Conservation (phyloP, 164 flowering plant species). For the Liquidambar formosana region DNA sequence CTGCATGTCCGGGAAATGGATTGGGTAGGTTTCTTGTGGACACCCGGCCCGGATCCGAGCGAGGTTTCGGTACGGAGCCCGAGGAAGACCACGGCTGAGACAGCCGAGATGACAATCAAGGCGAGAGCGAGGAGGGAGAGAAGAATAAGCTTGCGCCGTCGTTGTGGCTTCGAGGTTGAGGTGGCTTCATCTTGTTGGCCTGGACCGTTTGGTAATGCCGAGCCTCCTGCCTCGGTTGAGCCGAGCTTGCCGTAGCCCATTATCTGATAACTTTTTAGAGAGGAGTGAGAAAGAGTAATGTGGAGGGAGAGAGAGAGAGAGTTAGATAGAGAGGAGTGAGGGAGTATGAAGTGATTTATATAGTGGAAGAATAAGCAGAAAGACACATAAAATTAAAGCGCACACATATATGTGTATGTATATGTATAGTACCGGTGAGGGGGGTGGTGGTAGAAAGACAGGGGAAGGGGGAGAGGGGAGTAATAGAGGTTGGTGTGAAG, state of each 20-base stretch:
- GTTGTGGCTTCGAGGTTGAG: background rate
- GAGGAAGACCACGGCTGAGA: slow-evolving; percentile 48
- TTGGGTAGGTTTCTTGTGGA: slow-evolving; percentile 48
- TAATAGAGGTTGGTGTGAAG: slow-evolving; percentile 37
- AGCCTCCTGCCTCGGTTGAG: slow-evolving; percentile 28
- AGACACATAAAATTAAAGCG: background rate
- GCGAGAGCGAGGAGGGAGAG: slow-evolving; percentile 34
- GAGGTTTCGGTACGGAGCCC: slow-evolving; percentile 24
- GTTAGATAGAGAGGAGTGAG: background rate
- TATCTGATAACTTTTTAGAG: background rate
- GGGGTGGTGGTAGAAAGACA: background rate
- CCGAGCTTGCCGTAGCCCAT: slow-evolving; percentile 66
- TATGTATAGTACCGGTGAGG: background rate
- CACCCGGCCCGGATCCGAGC: background rate
- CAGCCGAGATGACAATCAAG: slow-evolving; percentile 51
- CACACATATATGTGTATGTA: background rate
- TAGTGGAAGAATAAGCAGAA: background rate
- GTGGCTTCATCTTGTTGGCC: slow-evolving; percentile 10
- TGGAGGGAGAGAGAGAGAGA: background rate
- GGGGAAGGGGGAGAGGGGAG: background rate
- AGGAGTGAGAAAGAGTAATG: slow-evolving; percentile 5
- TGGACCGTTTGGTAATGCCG: slow-evolving; percentile 10
- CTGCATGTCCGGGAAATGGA: slow-evolving; percentile 71
- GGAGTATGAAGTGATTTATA: background rate
- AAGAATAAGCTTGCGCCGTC: slow-evolving; percentile 41